phyloP scores from a whole-genome alignment of 2,329 filamentous ascomycete genomes.

The Myriosclerotinia scirpicola region DNA sequence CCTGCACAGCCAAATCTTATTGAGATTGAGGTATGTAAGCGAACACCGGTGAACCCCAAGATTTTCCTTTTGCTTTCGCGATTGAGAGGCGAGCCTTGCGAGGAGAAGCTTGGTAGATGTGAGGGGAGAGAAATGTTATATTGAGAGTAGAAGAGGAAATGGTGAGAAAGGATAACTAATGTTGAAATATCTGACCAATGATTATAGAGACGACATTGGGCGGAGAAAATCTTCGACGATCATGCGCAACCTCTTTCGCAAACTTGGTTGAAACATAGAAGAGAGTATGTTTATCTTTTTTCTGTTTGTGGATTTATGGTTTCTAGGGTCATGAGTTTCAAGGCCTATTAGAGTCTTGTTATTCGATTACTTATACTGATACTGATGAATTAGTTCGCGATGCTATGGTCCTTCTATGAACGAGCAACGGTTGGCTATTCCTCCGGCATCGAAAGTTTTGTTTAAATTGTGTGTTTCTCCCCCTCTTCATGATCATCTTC shows the following conservation, averaged over 20 bases:
- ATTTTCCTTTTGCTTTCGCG: background rate
- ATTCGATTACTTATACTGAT: background rate
- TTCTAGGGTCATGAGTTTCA: too few species aligned
- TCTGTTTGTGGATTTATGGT: background rate
- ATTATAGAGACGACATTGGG: slow-evolving; percentile 56
- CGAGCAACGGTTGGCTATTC: slow-evolving; percentile 48
- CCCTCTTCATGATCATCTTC: background rate
- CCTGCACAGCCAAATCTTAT: slow-evolving; percentile 28
- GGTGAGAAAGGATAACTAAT: background rate
- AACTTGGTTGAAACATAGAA: slow-evolving; percentile 49
- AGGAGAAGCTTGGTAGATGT: background rate
- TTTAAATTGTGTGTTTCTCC: slow-evolving; percentile 51
- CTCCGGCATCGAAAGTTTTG: slow-evolving; percentile 51
- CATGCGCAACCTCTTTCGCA: slow-evolving; percentile 52
- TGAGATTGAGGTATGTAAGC: slow-evolving; percentile 34
- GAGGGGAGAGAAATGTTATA: background rate
- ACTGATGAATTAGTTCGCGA: slow-evolving; percentile 22
- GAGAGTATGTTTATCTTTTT: slow-evolving; percentile 40
- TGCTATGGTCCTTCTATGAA: slow-evolving; percentile 49
- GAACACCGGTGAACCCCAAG: too few species aligned
- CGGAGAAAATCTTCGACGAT: slow-evolving; percentile 58
- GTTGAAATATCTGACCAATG: background rate
- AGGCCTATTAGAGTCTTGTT: background rate
- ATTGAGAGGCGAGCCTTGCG: background rate
- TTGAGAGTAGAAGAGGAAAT: background rate